Conservation (phyloP, 768 basidiomycete species). For the Suillus ampliporus region DNA sequence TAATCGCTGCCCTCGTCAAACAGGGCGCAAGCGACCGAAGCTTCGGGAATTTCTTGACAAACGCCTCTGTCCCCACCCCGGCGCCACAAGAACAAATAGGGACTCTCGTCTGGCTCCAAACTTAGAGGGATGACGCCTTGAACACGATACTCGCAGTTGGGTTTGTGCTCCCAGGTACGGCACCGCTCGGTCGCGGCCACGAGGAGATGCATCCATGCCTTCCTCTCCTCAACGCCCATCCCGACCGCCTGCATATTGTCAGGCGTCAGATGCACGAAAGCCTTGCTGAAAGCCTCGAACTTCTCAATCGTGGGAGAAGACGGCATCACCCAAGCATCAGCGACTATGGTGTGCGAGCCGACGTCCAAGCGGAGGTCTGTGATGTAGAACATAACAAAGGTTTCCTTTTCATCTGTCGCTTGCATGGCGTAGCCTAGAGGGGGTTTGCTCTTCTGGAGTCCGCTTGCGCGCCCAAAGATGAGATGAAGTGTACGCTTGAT, state of each 20-base stretch:
- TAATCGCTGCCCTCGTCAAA: constrained; percentile 55
- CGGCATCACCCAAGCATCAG: constrained; percentile 54
- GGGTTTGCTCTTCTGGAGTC: constrained; percentile 24
- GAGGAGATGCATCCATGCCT: constrained; percentile 56
- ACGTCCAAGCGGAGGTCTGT: constrained; percentile 53
- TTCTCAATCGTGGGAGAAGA: constrained; percentile 21
- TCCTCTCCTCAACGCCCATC: constrained; percentile 40
- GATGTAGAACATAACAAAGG: constrained; percentile 53
- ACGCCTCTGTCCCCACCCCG: constrained; percentile 50
- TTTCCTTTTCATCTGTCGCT: constrained; percentile 11
- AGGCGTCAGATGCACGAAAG: not conserved
- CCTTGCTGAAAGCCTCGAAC: not conserved
- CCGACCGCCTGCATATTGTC: constrained; percentile 16
- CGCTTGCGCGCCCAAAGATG: constrained; percentile 32
- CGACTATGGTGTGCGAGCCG: constrained; percentile 54
- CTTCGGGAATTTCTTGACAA: constrained; percentile 43
- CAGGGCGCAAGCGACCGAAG: constrained; percentile 41
- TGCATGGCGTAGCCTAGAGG: constrained; percentile 28
- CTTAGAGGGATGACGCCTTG: constrained; percentile 43
- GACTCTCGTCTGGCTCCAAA: constrained; percentile 40
- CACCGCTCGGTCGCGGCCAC: constrained; percentile 59
- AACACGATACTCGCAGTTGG: constrained; percentile 53
- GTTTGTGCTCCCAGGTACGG: constrained; percentile 54
- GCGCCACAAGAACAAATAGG: constrained; percentile 60
- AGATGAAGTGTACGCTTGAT: constrained; percentile 40